Base-by-base conservation (phyloP, 1,284 basidiomycete genomes). In the Pterulicium gracile region DNA sequence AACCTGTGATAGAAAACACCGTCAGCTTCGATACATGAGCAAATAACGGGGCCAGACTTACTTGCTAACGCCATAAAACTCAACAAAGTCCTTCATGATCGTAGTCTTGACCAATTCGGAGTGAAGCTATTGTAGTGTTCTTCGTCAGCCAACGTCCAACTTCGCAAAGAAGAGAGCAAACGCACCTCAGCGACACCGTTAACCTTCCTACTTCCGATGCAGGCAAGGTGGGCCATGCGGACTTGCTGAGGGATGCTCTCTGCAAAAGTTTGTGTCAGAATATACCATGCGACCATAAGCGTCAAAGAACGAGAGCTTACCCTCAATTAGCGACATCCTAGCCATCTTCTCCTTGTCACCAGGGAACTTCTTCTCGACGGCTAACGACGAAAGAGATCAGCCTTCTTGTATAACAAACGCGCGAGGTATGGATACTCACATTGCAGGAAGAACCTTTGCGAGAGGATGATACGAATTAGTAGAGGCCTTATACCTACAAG, bases 111-210 rank as follows among this genome's bases (percentile, higher is more conserved):
- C 79, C 44, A 88, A 70, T 44, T 86, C 80, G 54, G 78, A 81
- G 64, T 87, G 85, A 43, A 88, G 63, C 78, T 82, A 53, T 5
- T 12, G 15, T 18, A 17, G 32, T 21, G 10, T 44, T 23, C 44
- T 12, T 34, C 14, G 18, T 2, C 43, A 23, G 14, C 22, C 43
- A 24, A 47, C 20, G 45, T n/a, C 34, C 5, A 10, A 24, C 5
- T 10, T 20, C 40, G 3, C 34, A 51, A 5, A 14, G 41, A 43
- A 24, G 41, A 2, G 24, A 42, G 46, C 42, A 34, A 4, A 47
- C 59, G n/a, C 48, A 88, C 79, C 69, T 93, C 92, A n/a, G 93
- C 92, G 18, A 96, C 93, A 60, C 93, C 92, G 57, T 96, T 96
- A 57, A 94, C 85, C 62, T 87, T 92, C 59, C 86, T 69, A 69